Percentiles rank a stretch among this genome's conserved stretches.
phyloP scores from a whole-genome alignment of 2,329 filamentous ascomycete genomes.

The Macrophomina phaseolina region DNA sequence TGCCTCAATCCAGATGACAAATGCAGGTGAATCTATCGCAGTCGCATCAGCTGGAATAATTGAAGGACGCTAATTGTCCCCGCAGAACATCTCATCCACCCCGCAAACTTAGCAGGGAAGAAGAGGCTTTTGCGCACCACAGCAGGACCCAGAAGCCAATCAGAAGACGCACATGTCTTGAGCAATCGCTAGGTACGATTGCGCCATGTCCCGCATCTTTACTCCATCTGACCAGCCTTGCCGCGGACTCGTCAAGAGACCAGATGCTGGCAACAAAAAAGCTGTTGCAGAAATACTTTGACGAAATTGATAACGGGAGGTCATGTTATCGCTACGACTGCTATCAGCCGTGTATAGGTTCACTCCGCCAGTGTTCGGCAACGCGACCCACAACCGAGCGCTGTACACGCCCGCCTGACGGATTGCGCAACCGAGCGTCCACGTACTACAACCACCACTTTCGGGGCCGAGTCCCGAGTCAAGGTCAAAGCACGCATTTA shows the following conservation, averaged over 20 bases:
- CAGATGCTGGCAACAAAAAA: no score
- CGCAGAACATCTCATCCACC: not conserved
- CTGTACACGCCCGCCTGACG: not conserved
- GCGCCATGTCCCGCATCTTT: not conserved
- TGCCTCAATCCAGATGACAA: no score
- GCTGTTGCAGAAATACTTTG: no score
- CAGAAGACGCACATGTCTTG: not conserved
- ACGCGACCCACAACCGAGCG: not conserved
- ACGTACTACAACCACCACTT: not conserved
- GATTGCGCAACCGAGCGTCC: slow-evolving; percentile 2
- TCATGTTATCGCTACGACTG: no score
- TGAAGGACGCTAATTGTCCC: no score
- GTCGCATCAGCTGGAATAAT: no score
- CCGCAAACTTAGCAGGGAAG: not conserved
- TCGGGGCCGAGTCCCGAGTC: not conserved
- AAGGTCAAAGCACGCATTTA: not conserved
- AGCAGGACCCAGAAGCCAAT: not conserved
- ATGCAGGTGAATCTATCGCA: no score
- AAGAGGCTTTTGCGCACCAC: not conserved
- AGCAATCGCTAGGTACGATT: not conserved
- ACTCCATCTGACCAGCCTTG: not conserved
- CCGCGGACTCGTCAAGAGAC: no score
- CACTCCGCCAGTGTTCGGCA: not conserved
- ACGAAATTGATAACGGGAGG: no score
- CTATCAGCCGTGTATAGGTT: no score